Conservation (phyloP, 2,329 filamentous ascomycete genomes). For the Penicillium rolfsii region DNA sequence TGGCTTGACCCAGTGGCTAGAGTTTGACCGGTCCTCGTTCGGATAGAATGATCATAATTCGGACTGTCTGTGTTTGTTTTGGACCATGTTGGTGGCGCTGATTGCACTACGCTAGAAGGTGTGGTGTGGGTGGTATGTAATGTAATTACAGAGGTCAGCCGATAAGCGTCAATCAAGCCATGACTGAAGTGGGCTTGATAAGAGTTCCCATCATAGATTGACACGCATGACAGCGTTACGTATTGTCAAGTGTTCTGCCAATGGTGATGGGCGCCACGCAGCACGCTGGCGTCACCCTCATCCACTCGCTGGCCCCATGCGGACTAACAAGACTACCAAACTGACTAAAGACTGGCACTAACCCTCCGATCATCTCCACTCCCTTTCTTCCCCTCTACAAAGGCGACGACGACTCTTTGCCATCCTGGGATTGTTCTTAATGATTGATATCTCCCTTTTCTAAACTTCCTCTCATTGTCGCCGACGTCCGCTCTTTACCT, state of each 20-base stretch:
- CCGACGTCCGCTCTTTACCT: slow-evolving; percentile 26
- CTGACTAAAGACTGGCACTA: not conserved
- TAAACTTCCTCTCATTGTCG: slow-evolving; percentile 11
- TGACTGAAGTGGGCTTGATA: not conserved
- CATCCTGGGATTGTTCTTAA: not conserved
- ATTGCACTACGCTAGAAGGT: not conserved
- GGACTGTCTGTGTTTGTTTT: not conserved
- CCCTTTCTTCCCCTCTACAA: slow-evolving; percentile 1
- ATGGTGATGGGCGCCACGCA: slow-evolving; percentile 18
- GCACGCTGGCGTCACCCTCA: slow-evolving; percentile 24
- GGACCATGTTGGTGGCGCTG: not conserved
- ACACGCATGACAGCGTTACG: not conserved
- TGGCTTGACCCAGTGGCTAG: slow-evolving; percentile 1
- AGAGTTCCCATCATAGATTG: not conserved
- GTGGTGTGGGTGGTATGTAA: not conserved
- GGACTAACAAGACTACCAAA: not conserved
- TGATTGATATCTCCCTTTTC: not conserved
- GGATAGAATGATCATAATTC: slow-evolving; percentile 1
- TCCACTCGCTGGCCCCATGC: slow-evolving; percentile 20
- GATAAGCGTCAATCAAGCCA: not conserved
- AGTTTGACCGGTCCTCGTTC: slow-evolving; percentile 6
- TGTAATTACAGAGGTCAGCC: not conserved
- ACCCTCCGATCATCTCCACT: slow-evolving; percentile 18
- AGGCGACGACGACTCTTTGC: not conserved
- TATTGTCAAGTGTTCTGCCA: slow-evolving; percentile 4